Evolutionary conservation across 2,329 filamentous ascomycete species (phyloP).

Genomic region (Fusarium compactum): DNA sequence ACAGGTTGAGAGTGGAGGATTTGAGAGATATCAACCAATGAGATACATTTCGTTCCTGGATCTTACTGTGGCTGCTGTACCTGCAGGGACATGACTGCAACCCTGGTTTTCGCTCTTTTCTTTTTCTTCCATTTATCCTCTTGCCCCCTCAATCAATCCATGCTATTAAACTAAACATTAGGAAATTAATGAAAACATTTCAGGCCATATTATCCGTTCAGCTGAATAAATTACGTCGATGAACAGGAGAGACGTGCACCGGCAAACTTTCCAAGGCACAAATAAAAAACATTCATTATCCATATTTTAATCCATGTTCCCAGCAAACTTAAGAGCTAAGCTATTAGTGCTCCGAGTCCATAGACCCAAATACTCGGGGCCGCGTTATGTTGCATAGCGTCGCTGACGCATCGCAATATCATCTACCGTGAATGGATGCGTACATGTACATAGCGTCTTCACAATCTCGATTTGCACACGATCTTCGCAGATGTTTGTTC

Average conservation of each 20-base stretch:
- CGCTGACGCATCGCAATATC: slow-evolving; percentile 27
- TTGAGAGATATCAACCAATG: slow-evolving; percentile 15
- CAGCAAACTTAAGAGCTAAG: neutral
- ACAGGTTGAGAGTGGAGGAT: slow-evolving; percentile 21
- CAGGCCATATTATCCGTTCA: slow-evolving; percentile 11
- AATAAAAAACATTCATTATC: slow-evolving; percentile 3
- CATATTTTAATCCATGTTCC: slow-evolving; percentile 1
- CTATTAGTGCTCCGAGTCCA: slow-evolving; percentile 12
- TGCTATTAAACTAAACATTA: slow-evolving; percentile 10
- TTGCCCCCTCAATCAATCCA: neutral
- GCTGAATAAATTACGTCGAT: slow-evolving; percentile 30
- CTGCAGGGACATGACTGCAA: slow-evolving; percentile 37
- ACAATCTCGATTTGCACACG: slow-evolving; percentile 34
- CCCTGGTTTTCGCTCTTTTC: slow-evolving; percentile 24
- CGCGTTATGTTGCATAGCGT: slow-evolving; percentile 25
- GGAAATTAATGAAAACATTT: slow-evolving; percentile 30
- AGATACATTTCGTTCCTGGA: slow-evolving; percentile 32
- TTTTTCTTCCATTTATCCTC: neutral
- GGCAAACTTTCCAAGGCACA: slow-evolving; percentile 34
- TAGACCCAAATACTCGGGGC: slow-evolving; percentile 9
- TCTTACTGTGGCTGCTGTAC: slow-evolving; percentile 21
- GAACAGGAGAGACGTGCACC: slow-evolving; percentile 1
- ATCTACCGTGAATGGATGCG: slow-evolving; percentile 4
- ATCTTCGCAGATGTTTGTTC: slow-evolving; percentile 4
- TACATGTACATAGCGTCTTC: neutral